These are phyloP conservation scores for Monosporozyma servazzii DNA, from an alignment of 805 yeast genomes.

Conservation along the genomic window DNA sequence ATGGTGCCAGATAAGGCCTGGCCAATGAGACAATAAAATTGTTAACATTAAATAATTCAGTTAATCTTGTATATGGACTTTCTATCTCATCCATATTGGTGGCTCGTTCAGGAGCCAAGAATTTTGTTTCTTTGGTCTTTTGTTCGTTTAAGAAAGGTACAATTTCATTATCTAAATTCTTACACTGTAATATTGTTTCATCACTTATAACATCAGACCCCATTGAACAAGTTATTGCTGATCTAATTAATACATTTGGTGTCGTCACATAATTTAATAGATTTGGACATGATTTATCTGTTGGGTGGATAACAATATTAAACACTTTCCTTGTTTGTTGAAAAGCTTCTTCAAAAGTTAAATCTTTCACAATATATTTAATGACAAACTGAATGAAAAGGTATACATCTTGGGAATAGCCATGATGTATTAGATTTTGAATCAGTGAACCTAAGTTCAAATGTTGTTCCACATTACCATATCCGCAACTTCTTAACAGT, in stretches of 20 bases:
- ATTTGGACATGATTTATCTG: constrained; percentile 49
- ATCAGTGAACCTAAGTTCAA: constrained; percentile 50
- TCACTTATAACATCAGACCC: constrained; percentile 61
- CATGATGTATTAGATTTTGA: constrained; percentile 66
- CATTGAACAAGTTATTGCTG: constrained; percentile 81
- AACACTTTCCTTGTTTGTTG: constrained; percentile 66
- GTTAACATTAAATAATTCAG: constrained; percentile 91
- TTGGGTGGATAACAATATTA: constrained; percentile 80
- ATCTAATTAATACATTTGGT: constrained; percentile 83
- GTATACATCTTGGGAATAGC: constrained; percentile 79
- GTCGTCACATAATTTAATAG: constrained; percentile 83
- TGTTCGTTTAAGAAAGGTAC: constrained; percentile 44
- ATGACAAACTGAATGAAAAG: constrained; percentile 67
- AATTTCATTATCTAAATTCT: constrained; percentile 51
- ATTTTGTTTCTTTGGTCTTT: constrained; percentile 22
- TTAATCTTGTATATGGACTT: constrained; percentile 76
- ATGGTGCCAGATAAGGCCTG: constrained; percentile 87
- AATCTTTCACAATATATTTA: constrained; percentile 60
- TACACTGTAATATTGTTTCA: constrained; percentile 49
- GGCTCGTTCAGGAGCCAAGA: constrained; percentile 39
- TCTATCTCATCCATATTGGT: constrained; percentile 34
- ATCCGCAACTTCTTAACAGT: constrained; percentile 42
- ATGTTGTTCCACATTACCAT: constrained; percentile 30
- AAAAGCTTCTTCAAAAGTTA: constrained; percentile 92
- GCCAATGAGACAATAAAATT: constrained; percentile 88